Conservation (phyloP, 164 flowering plant genomes). For the Tetracentron sinense region DNA sequence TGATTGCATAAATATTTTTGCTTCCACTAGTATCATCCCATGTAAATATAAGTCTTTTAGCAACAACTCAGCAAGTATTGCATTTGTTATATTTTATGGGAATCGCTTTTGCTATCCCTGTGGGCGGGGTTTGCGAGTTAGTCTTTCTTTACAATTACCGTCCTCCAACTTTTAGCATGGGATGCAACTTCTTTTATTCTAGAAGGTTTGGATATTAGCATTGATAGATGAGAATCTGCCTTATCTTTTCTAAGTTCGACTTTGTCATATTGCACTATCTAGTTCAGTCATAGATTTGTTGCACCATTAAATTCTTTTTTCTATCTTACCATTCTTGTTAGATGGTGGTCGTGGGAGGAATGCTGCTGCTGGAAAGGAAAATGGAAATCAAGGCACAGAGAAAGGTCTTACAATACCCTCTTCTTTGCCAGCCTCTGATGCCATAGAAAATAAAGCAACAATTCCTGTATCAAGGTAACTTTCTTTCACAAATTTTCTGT, state of each 20-base stretch:
- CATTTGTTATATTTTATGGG: too few species aligned
- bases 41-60: too few species aligned
- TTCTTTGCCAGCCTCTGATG: conserved; percentile 32
- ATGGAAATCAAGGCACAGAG: conserved; percentile 42
- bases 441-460: conserved; percentile 38
- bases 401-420: conserved; percentile 29
- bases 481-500: not conserved
- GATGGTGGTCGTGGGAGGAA: conserved; percentile 65
- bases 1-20: too few species aligned
- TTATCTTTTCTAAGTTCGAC: too few species aligned
- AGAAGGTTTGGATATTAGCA: too few species aligned
- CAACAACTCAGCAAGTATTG: too few species aligned
- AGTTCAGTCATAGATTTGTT: not conserved
- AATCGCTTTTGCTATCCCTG: too few species aligned
- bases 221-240: too few species aligned
- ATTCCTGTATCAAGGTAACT: conserved; percentile 35
- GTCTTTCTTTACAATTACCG: too few species aligned
- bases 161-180: too few species aligned
- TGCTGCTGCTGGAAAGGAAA: conserved; percentile 46
- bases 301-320: not conserved
- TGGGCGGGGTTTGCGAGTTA: not conserved
- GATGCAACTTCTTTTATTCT: too few species aligned
- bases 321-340: conserved; percentile 23
- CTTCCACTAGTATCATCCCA: too few species aligned
- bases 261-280: not conserved